A percentile compares a stretch with the other conserved stretches of the same genome.
Evolutionary conservation across 345 rosid species (phyloP).

Genomic region (Acer saccharum): DNA sequence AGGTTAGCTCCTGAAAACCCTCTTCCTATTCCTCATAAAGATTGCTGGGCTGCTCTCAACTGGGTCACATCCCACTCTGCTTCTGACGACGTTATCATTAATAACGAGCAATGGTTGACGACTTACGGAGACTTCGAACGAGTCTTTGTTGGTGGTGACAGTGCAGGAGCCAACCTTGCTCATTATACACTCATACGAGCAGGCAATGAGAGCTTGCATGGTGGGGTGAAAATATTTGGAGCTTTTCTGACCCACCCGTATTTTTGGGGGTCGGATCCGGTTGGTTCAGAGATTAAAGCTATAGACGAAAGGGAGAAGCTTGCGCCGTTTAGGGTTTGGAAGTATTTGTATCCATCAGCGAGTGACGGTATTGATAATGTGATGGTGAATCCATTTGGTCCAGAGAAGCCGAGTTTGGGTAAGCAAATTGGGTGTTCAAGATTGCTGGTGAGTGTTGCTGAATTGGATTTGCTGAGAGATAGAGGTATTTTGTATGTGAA

Average conservation of each 20-base stretch:
- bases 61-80: conserved; percentile 41
- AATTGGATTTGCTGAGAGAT: conserved; percentile 33
- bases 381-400: conserved; percentile 33
- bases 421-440: conserved; percentile 30
- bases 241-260: conserved; percentile 41
- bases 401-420: conserved; percentile 38
- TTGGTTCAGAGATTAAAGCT: conserved; percentile 30
- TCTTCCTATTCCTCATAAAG: conserved; percentile 40
- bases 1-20: conserved; percentile 50
- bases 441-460: conserved; percentile 39
- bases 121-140: conserved; percentile 37
- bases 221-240: conserved; percentile 35
- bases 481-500: conserved; percentile 36
- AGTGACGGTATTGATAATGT: conserved; percentile 40
- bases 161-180: conserved; percentile 49
- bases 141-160: conserved; percentile 43
- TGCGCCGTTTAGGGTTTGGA: conserved; percentile 19
- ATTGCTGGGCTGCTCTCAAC: conserved; percentile 46
- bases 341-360: conserved; percentile 29
- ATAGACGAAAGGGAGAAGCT: conserved; percentile 12
- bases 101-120: conserved; percentile 43
- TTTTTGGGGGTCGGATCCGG: conserved; percentile 53
- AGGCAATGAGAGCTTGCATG: conserved; percentile 22
- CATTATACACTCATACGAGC: conserved; percentile 37
- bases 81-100: neutral